Base-by-base conservation (phyloP, 768 basidiomycete genomes). In the Mycena epipterygia region DNA sequence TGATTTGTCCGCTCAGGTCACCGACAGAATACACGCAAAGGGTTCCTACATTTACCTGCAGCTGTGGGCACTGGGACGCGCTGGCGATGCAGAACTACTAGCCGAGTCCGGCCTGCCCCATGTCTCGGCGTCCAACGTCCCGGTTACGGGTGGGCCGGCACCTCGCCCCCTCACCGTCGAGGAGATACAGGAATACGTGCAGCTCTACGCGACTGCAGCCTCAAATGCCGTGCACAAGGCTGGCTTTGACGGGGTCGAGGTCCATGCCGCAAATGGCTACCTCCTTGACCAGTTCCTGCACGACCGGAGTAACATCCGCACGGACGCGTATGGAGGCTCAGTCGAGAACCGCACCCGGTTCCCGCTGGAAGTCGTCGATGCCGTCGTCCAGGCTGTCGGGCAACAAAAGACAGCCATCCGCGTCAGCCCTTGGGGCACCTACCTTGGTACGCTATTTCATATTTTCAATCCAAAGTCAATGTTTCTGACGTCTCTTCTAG, bases 201-300 rank as follows among this genome's bases (percentile, higher is more conserved):
- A 76, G 32, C 78, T 83, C n/a, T 89, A 86, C 73, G 84, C 80
- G 21, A 76, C 79, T 2, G 88, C 85, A 0, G 86, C 89, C 12
- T 78, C 77, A 29, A 83, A 83, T 57, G 85, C 86, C 44, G 78
- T 89, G 33, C 77, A 80, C 48, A 73, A 62, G 53, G 87, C 89
- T 46, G 89, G 87, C 12, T 90, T 90, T 64, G 89, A 90, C 67
- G 89, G 89, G 30, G 81, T 89, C 7, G 89, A 90, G 79, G 79
- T 86, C 69, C 79, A 81, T 46, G 75, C 62, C 16, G 78, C 76
- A 16, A 79, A 79, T 41, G 79, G 79, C 0, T 81, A 82, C 59
- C 64, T 86, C 32, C 52, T 81, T 32, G 84, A 89, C 72, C 86
- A 89, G 73, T 88, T 89, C 80, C 68, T 86, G 8, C 84, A 88